Base-by-base conservation (phyloP, 176 grass and related monocot species). In the Aegilops longissima region DNA sequence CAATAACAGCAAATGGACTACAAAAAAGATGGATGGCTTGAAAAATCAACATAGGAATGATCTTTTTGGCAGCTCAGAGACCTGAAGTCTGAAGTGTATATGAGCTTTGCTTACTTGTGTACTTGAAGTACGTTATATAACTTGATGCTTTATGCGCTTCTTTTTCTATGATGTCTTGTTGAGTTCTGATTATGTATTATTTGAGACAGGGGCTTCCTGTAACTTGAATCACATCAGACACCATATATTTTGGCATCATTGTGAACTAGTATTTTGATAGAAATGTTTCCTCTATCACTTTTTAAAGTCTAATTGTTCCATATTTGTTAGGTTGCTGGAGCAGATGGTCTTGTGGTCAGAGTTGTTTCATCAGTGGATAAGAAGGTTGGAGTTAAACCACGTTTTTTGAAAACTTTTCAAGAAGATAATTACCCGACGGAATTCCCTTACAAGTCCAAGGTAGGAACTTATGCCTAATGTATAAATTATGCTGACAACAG, bases 361-460 rank as follows among this genome's bases (percentile, higher is more conserved):
- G 97, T 99, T 86, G 92, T 99, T 83, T 99, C 97, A 89, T 97
- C 97, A 54, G 97, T 99, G 85, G 97, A 99, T 90, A 99, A 99
- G 87, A 99, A 97, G 78, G 83, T 99, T 83, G 97, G 97, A 83
- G 97, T 99, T 78, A 99, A 99, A 86, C 92, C 89, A 68, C 94
- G 87, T 23, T 99, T 99, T 87, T 74, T 99, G 67, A 94, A 99
- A 83, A 96, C 97, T 87, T 99, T 97, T 88, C 89, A 90, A 80
- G 94, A 99, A 84, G 94, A 99, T 58, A 99, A 99, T 85, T 99
- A 97, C 73, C 97, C 97, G 3, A 92, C 84, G 74, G 97, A 99
- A 42, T 99, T 99, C 71, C 85, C 94, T 27, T 99, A 99, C 84
- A 99, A 99, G 80, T 99, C 97, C 59, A 99, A 99, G 91, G 97